Evolutionary conservation across 257 asterid species (phyloP).

Genomic region (Knoxia roxburghii): DNA sequence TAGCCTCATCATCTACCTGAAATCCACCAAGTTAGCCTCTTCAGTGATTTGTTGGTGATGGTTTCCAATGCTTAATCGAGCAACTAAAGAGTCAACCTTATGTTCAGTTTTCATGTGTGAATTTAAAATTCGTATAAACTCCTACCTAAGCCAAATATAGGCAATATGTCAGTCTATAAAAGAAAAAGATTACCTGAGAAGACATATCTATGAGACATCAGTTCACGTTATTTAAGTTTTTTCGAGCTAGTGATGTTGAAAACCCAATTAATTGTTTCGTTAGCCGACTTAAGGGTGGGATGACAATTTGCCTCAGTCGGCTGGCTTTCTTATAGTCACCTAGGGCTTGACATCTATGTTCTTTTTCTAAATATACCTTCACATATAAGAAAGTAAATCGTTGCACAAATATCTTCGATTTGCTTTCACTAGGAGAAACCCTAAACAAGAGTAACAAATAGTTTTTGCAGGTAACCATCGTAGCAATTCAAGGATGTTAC

Average conservation of each 20-base stretch:
- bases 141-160: background rate
- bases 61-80: background rate
- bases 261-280: background rate
- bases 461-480: background rate
- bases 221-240: background rate
- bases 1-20: constrained; percentile 93
- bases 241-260: background rate
- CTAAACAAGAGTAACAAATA: background rate
- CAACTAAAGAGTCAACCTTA: background rate
- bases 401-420: too few relatives aligned
- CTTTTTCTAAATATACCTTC: background rate
- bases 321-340: background rate
- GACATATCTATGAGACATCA: background rate
- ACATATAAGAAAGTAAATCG: background rate
- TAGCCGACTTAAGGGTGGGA: background rate
- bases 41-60: background rate
- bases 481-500: background rate
- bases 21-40: constrained; percentile 1
- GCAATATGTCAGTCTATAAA: background rate
- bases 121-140: background rate
- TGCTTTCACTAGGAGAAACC: background rate
- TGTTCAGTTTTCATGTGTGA: background rate
- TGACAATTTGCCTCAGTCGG: background rate
- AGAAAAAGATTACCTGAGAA: background rate
- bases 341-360: background rate